Percentiles rank a stretch among this genome's conserved stretches.
phyloP scores from a whole-genome alignment of 2,329 filamentous ascomycete species.

The Ceratocystis colombiana region DNA sequence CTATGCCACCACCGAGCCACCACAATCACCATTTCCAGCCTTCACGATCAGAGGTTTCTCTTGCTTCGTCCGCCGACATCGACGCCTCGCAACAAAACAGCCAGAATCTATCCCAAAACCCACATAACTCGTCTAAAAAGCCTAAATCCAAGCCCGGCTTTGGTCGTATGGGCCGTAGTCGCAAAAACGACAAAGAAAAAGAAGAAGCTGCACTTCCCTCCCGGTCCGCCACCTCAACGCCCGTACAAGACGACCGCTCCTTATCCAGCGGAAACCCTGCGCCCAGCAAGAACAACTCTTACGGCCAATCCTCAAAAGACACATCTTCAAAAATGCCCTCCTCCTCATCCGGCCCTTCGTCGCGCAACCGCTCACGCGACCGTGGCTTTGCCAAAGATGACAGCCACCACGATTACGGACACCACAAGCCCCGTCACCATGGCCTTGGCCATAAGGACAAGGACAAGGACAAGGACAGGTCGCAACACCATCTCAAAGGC shows the following conservation, averaged over 20 bases:
- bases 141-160: conserved; percentile 46
- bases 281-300: conserved; percentile 10
- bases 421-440: conserved; percentile 25
- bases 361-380: conserved; percentile 65
- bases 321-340: conserved; percentile 14
- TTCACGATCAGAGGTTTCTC: conserved; percentile 44
- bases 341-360: conserved; percentile 36
- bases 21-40: conserved; percentile 36
- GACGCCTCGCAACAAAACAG: conserved; percentile 32
- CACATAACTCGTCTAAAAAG: conserved; percentile 34
- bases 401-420: conserved; percentile 24
- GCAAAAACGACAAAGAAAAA: conserved; percentile 44
- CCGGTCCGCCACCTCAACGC: conserved; percentile 20
- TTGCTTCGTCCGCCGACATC: conserved; percentile 41
- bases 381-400: conserved; percentile 42
- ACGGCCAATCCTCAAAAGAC: conserved; percentile 16
- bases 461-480: conserved; percentile 35
- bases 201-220: conserved; percentile 31
- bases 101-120: neutral
- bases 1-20: conserved; percentile 29
- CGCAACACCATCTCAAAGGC: conserved; percentile 40
- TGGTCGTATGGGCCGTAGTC: conserved; percentile 42
- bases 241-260: conserved; percentile 24
- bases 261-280: conserved; percentile 15
- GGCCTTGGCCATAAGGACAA: conserved; percentile 39